phyloP scores from a whole-genome alignment of 352 stramenopile genomes.

The Pythium plurisporium region DNA sequence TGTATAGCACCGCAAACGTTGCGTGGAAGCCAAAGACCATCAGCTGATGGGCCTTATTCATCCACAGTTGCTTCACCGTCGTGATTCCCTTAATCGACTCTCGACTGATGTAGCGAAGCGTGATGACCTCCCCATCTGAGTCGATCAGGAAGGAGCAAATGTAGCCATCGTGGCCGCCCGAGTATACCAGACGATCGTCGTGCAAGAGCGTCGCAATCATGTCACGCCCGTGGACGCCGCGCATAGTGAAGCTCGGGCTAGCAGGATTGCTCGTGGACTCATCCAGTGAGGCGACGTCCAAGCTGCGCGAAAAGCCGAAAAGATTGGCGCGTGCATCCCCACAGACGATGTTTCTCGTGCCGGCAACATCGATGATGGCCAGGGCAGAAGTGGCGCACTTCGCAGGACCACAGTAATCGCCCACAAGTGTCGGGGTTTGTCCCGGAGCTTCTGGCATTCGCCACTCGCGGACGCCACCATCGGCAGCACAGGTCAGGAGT shows the following conservation, averaged over 20 bases:
- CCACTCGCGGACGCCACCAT: slow-evolving; percentile 66
- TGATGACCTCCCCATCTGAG: slow-evolving; percentile 27
- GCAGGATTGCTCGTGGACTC: background rate
- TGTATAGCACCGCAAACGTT: slow-evolving; percentile 65
- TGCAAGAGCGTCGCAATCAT: slow-evolving; percentile 60
- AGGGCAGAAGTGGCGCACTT: slow-evolving; percentile 55
- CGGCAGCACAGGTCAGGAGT: slow-evolving; percentile 58
- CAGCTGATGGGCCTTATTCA: slow-evolving; percentile 35
- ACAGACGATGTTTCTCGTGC: slow-evolving; percentile 52
- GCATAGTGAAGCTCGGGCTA: slow-evolving; percentile 33
- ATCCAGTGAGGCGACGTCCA: slow-evolving; percentile 8
- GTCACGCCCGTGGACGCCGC: slow-evolving; percentile 57
- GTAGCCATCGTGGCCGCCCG: slow-evolving; percentile 78
- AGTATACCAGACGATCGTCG: slow-evolving; percentile 32
- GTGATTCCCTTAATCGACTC: slow-evolving; percentile 75
- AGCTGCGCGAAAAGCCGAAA: slow-evolving; percentile 47
- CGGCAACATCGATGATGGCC: slow-evolving; percentile 36
- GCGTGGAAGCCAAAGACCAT: slow-evolving; percentile 84
- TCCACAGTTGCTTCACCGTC: slow-evolving; percentile 69
- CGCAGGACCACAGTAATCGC: slow-evolving; percentile 47
- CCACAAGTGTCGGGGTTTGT: slow-evolving; percentile 28
- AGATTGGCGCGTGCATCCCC: slow-evolving; percentile 73
- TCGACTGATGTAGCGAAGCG: slow-evolving; percentile 37
- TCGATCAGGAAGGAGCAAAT: slow-evolving; percentile 57
- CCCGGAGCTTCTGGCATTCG: slow-evolving; percentile 4